A percentile compares a stretch with the other conserved stretches of the same genome.
Evolutionary conservation across 371 early-diverging fungal species (phyloP).

Genomic region (Mortierella sp.): DNA sequence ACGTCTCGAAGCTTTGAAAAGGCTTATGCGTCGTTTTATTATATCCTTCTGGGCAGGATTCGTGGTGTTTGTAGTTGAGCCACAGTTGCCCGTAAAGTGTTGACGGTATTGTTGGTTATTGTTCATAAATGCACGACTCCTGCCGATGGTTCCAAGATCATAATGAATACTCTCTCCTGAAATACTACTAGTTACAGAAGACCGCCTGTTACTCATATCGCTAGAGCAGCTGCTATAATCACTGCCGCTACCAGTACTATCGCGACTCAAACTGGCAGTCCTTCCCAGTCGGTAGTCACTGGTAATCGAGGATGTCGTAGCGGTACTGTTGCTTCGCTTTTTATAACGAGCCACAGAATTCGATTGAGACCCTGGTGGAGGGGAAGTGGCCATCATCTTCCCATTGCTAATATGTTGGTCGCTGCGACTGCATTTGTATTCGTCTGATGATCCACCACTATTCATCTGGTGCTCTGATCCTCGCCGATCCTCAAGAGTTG

Average conservation of each 20-base stretch:
- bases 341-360: conserved; percentile 14
- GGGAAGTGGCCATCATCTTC: background rate
- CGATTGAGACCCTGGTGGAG: conserved; percentile 14
- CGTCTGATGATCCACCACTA: conserved; percentile 30
- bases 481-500: background rate
- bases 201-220: conserved; percentile 10
- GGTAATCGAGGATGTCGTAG: conserved; percentile 19
- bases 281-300: conserved; percentile 17
- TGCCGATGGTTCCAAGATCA: conserved; percentile 13
- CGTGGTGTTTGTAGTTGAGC: background rate
- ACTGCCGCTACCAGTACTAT: background rate
- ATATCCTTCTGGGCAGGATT: conserved; percentile 25
- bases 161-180: conserved; percentile 23
- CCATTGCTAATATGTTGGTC: conserved; percentile 2
- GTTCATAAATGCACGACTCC: conserved; percentile 1
- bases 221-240: background rate
- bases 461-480: conserved; percentile 23
- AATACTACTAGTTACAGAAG: conserved; percentile 35
- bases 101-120: conserved; percentile 43
- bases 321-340: conserved; percentile 35
- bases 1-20: conserved; percentile 41
- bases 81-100: conserved; percentile 43
- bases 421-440: conserved; percentile 30
- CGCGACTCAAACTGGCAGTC: conserved; percentile 14
- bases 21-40: conserved; percentile 38